Evolutionary conservation across 495 filamentous ascomycete genomes (phyloP).

Genomic region (Xylaria castorea): DNA sequence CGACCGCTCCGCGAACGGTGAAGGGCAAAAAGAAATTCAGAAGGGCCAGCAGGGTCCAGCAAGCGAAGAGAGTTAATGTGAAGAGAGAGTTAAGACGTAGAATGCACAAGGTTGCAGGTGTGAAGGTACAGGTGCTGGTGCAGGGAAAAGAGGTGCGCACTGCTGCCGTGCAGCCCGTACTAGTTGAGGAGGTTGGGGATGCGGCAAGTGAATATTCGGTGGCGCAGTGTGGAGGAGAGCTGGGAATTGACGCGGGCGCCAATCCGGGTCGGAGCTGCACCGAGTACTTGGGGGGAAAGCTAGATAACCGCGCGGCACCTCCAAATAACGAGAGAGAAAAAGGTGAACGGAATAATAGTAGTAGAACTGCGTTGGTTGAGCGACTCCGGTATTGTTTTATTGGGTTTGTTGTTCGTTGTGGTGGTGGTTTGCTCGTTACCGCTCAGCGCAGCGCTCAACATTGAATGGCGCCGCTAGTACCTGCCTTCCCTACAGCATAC

Average conservation of each 20-base stretch:
- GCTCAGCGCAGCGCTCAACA: slow-evolving; percentile 5
- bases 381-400: slow-evolving; percentile 6
- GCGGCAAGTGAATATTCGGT: slow-evolving; percentile 32
- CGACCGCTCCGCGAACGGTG: slow-evolving; percentile 4
- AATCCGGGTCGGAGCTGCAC: slow-evolving; percentile 9
- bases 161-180: neutral
- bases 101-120: neutral
- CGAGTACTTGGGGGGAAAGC: neutral
- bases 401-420: neutral
- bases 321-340: neutral
- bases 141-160: slow-evolving; percentile 16
- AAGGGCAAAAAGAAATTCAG: slow-evolving; percentile 13
- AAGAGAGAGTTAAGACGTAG: neutral
- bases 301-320: slow-evolving; percentile 6
- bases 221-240: slow-evolving; percentile 27
- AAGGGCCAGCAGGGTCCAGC: slow-evolving; percentile 7
- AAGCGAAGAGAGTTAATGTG: neutral
- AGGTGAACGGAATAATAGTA: slow-evolving; percentile 12
- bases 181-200: slow-evolving; percentile 29
- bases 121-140: slow-evolving; percentile 2
- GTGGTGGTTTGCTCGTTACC: slow-evolving; percentile 9
- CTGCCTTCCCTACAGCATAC: neutral
- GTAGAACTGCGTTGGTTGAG: slow-evolving; percentile 8
- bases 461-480: neutral
- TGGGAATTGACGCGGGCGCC: slow-evolving; percentile 14